Conservation (phyloP, 208 protist species). For the Plasmodiophora brassicae region DNA sequence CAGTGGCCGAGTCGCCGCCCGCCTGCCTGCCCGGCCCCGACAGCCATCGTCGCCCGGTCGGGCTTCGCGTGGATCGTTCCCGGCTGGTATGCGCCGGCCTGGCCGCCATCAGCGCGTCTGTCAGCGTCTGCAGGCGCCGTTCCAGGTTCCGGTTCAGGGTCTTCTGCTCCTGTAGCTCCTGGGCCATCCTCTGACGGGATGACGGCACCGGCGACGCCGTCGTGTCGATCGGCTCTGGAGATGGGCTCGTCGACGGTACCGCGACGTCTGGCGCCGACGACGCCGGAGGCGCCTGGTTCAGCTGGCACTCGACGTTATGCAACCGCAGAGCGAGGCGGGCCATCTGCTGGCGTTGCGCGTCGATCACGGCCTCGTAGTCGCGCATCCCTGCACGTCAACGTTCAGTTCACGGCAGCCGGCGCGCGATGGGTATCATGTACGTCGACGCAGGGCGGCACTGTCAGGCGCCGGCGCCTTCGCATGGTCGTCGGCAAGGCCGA, state of each 20-base stretch:
- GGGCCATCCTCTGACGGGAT: not conserved
- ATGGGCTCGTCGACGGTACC: not conserved
- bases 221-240: not conserved
- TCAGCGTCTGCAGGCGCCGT: not conserved
- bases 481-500: too few relatives aligned
- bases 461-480: too few relatives aligned
- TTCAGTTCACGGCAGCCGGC: too few relatives aligned
- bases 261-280: not conserved
- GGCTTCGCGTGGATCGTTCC: too few relatives aligned
- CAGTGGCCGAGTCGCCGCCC: not conserved
- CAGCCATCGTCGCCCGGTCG: not conserved
- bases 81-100: too few relatives aligned
- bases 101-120: not conserved
- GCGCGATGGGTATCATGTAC: too few relatives aligned
- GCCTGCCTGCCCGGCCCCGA: not conserved
- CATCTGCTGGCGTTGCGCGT: not conserved
- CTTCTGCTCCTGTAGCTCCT: not conserved
- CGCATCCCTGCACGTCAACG: not conserved
- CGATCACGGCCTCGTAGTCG: not conserved
- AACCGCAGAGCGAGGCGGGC: not conserved
- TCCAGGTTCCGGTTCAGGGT: not conserved
- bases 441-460: too few relatives aligned
- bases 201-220: not conserved
- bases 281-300: not conserved
- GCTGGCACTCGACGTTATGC: not conserved